Evolutionary conservation across 208 protist genomes (phyloP).

Genomic region (Leishmania martiniquensis): DNA sequence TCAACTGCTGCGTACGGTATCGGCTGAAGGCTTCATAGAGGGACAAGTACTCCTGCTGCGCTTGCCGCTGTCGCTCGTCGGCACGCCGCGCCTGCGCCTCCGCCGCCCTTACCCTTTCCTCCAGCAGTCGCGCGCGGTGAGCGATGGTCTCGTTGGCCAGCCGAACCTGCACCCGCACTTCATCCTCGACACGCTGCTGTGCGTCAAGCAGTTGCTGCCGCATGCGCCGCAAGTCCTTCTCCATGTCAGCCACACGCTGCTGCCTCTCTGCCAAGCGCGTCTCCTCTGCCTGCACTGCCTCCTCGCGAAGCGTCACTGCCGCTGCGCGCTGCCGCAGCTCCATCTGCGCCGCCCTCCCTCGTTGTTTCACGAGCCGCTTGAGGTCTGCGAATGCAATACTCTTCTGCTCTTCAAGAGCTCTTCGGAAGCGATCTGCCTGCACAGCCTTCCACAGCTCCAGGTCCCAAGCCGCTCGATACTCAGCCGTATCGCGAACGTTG

Average conservation of each 20-base stretch:
- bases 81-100: slow-evolving; percentile 64
- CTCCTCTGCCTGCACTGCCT: slow-evolving; percentile 38
- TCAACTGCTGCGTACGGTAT: slow-evolving; percentile 61
- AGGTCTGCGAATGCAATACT: slow-evolving; percentile 45
- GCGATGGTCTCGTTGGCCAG: slow-evolving; percentile 79
- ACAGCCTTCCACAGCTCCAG: slow-evolving; percentile 89
- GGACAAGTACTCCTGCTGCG: slow-evolving; percentile 67
- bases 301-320: slow-evolving; percentile 33
- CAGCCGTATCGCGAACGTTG: slow-evolving; percentile 70
- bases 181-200: slow-evolving; percentile 71
- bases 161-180: slow-evolving; percentile 69
- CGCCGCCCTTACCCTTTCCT: slow-evolving; percentile 52
- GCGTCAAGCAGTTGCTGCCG: slow-evolving; percentile 71
- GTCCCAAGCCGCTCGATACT: slow-evolving; percentile 90
- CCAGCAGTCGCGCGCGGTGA: slow-evolving; percentile 47
- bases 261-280: slow-evolving; percentile 39
- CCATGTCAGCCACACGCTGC: slow-evolving; percentile 49
- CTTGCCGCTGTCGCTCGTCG: slow-evolving; percentile 71
- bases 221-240: slow-evolving; percentile 55
- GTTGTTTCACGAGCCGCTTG: slow-evolving; percentile 29
- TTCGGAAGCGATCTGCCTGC: slow-evolving; percentile 69
- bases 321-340: slow-evolving; percentile 26
- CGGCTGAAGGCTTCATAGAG: slow-evolving; percentile 76
- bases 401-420: slow-evolving; percentile 57
- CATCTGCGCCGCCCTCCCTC: slow-evolving; percentile 40